A percentile compares a stretch with the other conserved stretches of the same genome.
Evolutionary conservation across 2,329 filamentous ascomycete species (phyloP).

Genomic region (Fusarium virguliforme): DNA sequence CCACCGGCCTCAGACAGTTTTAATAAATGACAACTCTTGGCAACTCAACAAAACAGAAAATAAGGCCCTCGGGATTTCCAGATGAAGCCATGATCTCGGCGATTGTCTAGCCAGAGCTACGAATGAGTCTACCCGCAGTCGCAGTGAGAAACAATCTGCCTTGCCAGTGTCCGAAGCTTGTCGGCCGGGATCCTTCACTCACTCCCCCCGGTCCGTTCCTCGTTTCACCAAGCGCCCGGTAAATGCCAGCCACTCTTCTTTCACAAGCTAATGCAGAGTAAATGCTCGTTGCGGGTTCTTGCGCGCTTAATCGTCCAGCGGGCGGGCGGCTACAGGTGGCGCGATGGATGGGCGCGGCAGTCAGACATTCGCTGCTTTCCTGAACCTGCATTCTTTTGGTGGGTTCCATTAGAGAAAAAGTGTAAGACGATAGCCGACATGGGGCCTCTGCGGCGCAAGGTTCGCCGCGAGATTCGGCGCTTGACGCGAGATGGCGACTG

Average conservation of each 20-base stretch:
- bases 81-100: background rate
- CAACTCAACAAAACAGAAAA: background rate
- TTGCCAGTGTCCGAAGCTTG: background rate
- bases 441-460: background rate
- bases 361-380: background rate
- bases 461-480: background rate
- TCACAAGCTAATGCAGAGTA: constrained; percentile 1
- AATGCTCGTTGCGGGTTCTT: background rate
- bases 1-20: background rate
- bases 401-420: no score
- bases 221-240: background rate
- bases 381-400: no score
- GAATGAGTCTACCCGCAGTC: background rate
- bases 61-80: background rate
- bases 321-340: background rate
- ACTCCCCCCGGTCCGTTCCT: background rate
- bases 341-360: background rate
- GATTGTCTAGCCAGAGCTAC: accelerated
- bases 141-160: background rate
- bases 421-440: background rate
- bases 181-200: background rate
- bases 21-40: background rate
- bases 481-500: background rate
- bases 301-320: background rate
- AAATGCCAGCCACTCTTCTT: background rate